phyloP scores from a whole-genome alignment of 1,284 basidiomycete genomes.

The Coniferiporia sulphurascens region DNA sequence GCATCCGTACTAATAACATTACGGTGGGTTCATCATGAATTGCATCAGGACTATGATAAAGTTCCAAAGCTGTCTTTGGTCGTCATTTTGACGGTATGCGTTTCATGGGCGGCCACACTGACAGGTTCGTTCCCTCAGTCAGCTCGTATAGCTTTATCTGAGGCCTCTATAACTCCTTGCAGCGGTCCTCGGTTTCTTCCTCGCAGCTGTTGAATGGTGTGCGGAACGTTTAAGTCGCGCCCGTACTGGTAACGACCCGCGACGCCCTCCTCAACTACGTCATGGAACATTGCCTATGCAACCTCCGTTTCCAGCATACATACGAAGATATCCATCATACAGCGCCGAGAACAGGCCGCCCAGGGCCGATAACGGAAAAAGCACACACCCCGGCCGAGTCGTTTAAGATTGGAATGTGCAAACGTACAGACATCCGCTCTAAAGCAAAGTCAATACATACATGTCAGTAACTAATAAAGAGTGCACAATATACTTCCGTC shows the following conservation, averaged over 20 bases:
- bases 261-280: background rate
- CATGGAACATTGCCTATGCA: conserved; percentile 8
- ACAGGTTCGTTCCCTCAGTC: conserved; percentile 8
- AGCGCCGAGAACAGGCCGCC: too few species aligned
- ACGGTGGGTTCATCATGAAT: conserved; percentile 5
- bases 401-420: too few species aligned
- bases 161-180: background rate
- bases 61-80: conserved; percentile 9
- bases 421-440: too few species aligned
- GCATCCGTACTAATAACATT: conserved; percentile 10
- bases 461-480: too few species aligned
- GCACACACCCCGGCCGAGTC: too few species aligned
- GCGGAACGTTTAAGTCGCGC: background rate
- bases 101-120: conserved; percentile 13
- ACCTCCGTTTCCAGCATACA: background rate
- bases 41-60: conserved; percentile 10
- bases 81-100: conserved; percentile 12
- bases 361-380: too few species aligned
- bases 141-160: background rate
- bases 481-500: too few species aligned
- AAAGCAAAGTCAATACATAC: too few species aligned
- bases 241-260: background rate
- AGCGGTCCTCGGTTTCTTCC: conserved; percentile 25
- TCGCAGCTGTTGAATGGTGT: conserved; percentile 25
- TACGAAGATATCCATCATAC: too few species aligned